Evolutionary conservation across 2,329 filamentous ascomycete species (phyloP), one percentile per base, ranked within the genome.

Genomic region (Helotiales sp.): DNA sequence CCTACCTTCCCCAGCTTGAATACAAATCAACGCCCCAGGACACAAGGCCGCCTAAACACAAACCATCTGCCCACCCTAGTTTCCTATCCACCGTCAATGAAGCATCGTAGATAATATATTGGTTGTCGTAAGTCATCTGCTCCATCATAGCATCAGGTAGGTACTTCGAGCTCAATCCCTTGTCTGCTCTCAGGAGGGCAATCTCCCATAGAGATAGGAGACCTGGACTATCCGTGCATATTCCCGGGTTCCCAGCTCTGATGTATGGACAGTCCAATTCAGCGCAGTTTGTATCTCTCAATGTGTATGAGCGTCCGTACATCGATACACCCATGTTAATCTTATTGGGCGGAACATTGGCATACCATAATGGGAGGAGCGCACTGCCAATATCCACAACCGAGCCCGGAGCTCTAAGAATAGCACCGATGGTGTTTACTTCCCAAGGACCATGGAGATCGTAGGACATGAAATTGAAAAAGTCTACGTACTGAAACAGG

Each of bases 281-380:
- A 37, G 67, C 73, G 65, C 73, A 77, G 3, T 47, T 62, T 0
- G 64, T 50, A 54, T 74, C 70, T 2, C 65, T 55, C 3, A 77
- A 63, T 0, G 80, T 84, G 54, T 81, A 85, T 1, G 81, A 79
- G 5, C 83, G 76, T 0, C 83, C 83, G 61, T 86, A 86, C 57
- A 78, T 79, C 0, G 82, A 82, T 0, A 84, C 63, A 0, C 84
- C 84, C 2, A 86, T 71, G 64, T 82, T 82, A 40, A 85, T 71
- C 68, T 85, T 83, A 2, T 60, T 52, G 0, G 80, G 77, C 49
- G 80, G 67, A 0, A 85, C 61, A 1, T 76, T 75, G 37, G 77
- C 79, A 61, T 77, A 81, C 81, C 80, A 84, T 0, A 85, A 65
- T 0, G 80, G 79, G 0, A 78, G 45, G 0, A 80, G 75, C 2